Base-by-base conservation (phyloP, 352 stramenopile species). In the Nothophytophthora sp. region DNA sequence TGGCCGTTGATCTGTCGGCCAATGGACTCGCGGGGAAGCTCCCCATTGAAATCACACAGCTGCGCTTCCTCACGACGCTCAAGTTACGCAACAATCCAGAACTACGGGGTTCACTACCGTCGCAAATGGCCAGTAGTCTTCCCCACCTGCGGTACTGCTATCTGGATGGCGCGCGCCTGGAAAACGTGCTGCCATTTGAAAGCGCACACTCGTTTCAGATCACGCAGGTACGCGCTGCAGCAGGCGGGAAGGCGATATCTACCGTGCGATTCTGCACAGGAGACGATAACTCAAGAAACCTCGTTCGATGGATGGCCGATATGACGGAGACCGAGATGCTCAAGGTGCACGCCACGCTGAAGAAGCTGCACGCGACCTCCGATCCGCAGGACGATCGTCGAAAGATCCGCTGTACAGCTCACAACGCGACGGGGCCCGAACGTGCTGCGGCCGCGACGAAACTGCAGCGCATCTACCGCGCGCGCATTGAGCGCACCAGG, bases 401-500 rank as follows among this genome's bases (percentile, higher is more conserved):
- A 25, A 50, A 57, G 15, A 71, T 74, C 33, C 56, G 70, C 18
- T 52, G 58, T 28, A 83, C 75, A 10, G 75, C 74, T 0, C 58
- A 51, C 15, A 90, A 90, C 28, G 79, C 79, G 8, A 88, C 79
- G 0, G 79, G 79, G 10, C 74, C 79, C 0, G 79, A 90, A 53
- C 79, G 79, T 6, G 67, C 70, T 2, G 67, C 64, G 1, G 76
- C 79, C 0, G 79, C 70, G n/a, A 79, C 55, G 19, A 87, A 84
- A 20, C 60, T 90, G 22, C 79, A 90, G 37, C 76, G 76, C 9
- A 87, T 87, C 33, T 90, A 88, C 40, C 74, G 79, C 35, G 76
- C 76, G 12, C 65, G 77, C 9, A 82, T 90, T 23, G 76, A 70
- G 33, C 72, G 76, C 29, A 70, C 73, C 19, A 87, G 87, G 39